Conservation (phyloP, 2,329 filamentous ascomycete species). For the Pseudodiploospora longispora region DNA sequence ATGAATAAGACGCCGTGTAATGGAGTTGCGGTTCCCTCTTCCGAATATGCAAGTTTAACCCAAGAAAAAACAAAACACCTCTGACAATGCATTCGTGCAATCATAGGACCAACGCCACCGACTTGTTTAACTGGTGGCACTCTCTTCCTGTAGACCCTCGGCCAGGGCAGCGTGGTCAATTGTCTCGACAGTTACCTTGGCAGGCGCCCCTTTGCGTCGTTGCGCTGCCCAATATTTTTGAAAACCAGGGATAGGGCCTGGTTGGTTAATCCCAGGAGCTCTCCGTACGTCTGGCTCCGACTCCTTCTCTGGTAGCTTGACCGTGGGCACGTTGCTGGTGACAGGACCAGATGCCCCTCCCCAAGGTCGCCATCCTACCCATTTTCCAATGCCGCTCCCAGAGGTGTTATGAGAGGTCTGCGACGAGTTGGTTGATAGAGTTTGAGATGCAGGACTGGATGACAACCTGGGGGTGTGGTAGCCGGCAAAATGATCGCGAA, state of each 20-base stretch:
- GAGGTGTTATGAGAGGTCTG: conserved; percentile 15
- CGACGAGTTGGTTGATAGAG: conserved; percentile 18
- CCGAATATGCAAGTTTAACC: no score
- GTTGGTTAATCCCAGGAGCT: conserved; percentile 69
- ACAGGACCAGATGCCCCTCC: conserved; percentile 15
- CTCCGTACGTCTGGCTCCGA: conserved; percentile 36
- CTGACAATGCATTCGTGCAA: no score
- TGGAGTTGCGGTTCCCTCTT: no score
- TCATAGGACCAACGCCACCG: no score
- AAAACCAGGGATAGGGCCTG: conserved; percentile 66
- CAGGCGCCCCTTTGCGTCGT: conserved; percentile 44
- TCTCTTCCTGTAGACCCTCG: conserved; percentile 41
- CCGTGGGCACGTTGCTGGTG: conserved; percentile 12
- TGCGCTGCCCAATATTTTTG: conserved; percentile 44
- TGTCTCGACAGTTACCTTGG: conserved; percentile 47
- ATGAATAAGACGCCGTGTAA: no score
- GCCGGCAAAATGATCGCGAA: conserved; percentile 47
- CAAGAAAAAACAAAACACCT: no score
- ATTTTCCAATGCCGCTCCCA: conserved; percentile 29
- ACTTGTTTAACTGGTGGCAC: no score
- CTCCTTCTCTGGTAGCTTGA: conserved; percentile 14
- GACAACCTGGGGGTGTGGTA: conserved; percentile 25
- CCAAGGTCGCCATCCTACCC: conserved; percentile 44
- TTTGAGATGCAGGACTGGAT: conserved; percentile 23
- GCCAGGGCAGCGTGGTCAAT: conserved; percentile 53